Base-by-base conservation (phyloP, 352 stramenopile species). In the Phytophthora foliorum region DNA sequence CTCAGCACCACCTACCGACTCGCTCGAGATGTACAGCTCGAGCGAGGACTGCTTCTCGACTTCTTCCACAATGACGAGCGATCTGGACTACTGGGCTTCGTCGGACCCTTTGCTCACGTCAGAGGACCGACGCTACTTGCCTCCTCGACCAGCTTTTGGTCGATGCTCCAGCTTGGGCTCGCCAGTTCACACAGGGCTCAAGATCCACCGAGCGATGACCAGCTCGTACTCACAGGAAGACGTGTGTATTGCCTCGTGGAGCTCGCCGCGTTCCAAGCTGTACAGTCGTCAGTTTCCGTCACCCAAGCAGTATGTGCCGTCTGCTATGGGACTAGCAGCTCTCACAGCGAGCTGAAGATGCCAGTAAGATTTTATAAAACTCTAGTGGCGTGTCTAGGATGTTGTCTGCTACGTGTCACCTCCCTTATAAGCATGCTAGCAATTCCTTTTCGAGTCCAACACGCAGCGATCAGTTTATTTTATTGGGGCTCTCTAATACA, bases 31-130 rank as follows among this genome's bases (percentile, higher is more conserved):
- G 10, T 67, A 74, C 68, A 62, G 54, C 53, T 65, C 44, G 0
- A 71, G 53, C 2, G 67, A 75, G 11, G 72, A 80, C 39, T 71
- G 59, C 29, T 74, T 74, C 57, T 79, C 72, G 9, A 76, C 67
- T 0, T 73, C 72, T 11, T 79, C 72, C 4, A 79, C 72, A 2
- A 36, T 84, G 42, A 61, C 62, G 25, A 87, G 78, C 42, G 78
- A 87, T 45, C 10, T 75, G 44, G 78, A 87, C 74, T 85, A 81
- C 45, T 84, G 78, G 78, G 64, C 49, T 22, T 67, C 65, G 16
- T 49, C 72, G 6, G 74, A 84, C 41, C 60, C 58, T 22, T 31
- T 68, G 6, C 44, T 63, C 17, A 32, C 70, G 16, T 38, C 60
- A 6, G 74, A 77, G 17, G 69, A 81, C 6, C 51, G 58, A 21